A percentile compares a stretch with the other conserved stretches of the same genome.
These are phyloP conservation scores for Cucurbitaria berberidis DNA, from an alignment of 2,329 filamentous ascomycete genomes.

Conservation along the genomic window DNA sequence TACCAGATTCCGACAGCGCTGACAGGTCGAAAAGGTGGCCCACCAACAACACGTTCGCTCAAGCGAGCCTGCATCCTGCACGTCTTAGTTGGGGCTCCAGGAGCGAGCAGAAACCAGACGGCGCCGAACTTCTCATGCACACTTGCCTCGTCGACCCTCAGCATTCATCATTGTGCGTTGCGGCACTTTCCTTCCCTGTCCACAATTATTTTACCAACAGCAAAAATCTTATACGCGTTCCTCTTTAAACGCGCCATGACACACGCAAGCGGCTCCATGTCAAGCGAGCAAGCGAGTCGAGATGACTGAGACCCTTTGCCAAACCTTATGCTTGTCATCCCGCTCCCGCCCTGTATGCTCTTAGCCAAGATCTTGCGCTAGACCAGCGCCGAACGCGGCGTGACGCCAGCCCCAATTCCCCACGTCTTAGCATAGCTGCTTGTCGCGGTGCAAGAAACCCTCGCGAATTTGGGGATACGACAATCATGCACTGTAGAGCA, in stretches of 20 bases:
- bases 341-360: constrained; percentile 43
- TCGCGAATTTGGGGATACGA: constrained; percentile 7
- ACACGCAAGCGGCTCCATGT: constrained; percentile 20
- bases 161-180: constrained; percentile 32
- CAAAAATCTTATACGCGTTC: not conserved
- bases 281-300: constrained; percentile 26
- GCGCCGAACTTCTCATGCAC: constrained; percentile 34
- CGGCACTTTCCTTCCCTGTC: constrained; percentile 16
- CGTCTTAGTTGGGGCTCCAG: constrained; percentile 29
- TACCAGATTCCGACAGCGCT: constrained; percentile 28
- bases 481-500: constrained; percentile 14
- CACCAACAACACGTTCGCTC: constrained; percentile 27
- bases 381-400: constrained; percentile 34
- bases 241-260: constrained; percentile 5
- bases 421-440: constrained; percentile 34
- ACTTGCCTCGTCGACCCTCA: constrained; percentile 26
- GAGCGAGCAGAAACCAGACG: constrained; percentile 23
- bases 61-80: constrained; percentile 38
- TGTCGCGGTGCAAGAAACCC: constrained; percentile 13
- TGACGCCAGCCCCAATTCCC: constrained; percentile 28
- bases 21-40: constrained; percentile 20
- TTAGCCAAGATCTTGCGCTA: constrained; percentile 34
- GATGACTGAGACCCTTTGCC: constrained; percentile 36
- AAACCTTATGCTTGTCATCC: constrained; percentile 50
- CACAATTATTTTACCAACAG: constrained; percentile 10